A percentile compares a stretch with the other conserved stretches of the same genome.
Conservation (phyloP, 192 early-diverging fungal species). For the Coemansia sp. region DNA sequence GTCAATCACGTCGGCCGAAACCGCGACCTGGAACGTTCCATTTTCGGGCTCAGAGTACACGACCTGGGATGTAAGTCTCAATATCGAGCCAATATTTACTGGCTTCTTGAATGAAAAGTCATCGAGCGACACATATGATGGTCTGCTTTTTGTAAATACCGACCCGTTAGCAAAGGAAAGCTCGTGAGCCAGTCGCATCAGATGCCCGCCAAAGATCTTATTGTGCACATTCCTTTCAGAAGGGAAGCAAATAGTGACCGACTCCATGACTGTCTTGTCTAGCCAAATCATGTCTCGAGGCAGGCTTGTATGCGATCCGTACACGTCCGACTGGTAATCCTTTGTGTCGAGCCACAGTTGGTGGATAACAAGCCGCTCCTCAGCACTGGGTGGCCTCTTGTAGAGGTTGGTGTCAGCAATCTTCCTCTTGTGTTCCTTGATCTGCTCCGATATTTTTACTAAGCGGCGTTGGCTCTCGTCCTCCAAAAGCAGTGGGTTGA, state of each 20-base stretch:
- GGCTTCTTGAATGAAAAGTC: constrained; percentile 81
- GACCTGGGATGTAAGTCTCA: constrained; percentile 74
- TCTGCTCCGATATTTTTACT: constrained; percentile 65
- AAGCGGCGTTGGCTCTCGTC: constrained; percentile 73
- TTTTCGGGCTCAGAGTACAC: constrained; percentile 68
- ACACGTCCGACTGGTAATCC: constrained; percentile 55
- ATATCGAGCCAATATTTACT: constrained; percentile 76
- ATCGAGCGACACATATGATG: constrained; percentile 65
- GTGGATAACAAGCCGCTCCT: constrained; percentile 79
- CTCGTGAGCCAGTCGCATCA: constrained; percentile 87
- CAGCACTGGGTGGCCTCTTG: constrained; percentile 71
- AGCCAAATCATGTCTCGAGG: constrained; percentile 67
- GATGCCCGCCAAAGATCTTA: constrained; percentile 74
- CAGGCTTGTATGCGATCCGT: constrained; percentile 22
- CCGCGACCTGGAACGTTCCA: constrained; percentile 62
- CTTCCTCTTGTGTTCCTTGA: constrained; percentile 59
- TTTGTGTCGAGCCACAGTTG: constrained; percentile 71
- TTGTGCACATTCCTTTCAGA: constrained; percentile 81
- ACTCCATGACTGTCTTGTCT: constrained; percentile 73
- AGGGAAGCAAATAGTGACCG: constrained; percentile 66
- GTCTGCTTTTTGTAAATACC: constrained; percentile 62
- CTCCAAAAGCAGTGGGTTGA: constrained; percentile 73
- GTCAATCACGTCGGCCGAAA: constrained; percentile 77
- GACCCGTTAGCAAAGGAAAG: constrained; percentile 76
- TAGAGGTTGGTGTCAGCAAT: constrained; percentile 55